Evolutionary conservation across 805 yeast genomes (phyloP), one percentile per base, ranked within the genome.

Genomic region (Wickerhamiella kurtzmanii): DNA sequence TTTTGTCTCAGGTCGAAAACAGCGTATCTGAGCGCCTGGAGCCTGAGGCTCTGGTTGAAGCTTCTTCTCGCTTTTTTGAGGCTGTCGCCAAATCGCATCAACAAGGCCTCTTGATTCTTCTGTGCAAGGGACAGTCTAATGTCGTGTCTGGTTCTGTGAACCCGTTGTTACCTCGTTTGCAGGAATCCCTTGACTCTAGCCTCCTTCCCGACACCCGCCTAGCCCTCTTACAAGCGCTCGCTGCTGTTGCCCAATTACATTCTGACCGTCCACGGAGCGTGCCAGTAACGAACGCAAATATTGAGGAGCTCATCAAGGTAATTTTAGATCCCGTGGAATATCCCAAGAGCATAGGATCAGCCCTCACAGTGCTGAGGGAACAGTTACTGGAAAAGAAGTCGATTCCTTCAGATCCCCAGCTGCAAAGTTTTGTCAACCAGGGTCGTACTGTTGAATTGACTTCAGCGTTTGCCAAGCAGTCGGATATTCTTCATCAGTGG

Each of bases 1-100:
- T 89, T 22, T 65, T 84, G 8, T 67, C 70, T n/a, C 71, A 80
- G 1, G 60, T 89, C 22, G 72, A 77, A 0, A 53, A 70, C 0
- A 87, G 84, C 53, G 66, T 87, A 55, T 71, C 73, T 22, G 75
- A 74, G 51, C 67, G 75, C 22, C 47, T 56, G n/a, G 55, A 46
- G 35, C 40, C 52, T 2, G 50, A 43, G 32, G 44, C 38, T 2
- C 36, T 32, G 3, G 9, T 56, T 11, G 47, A 43, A 2, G 44
- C 41, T 4, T 44, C 43, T 3, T 40, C 47, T 32, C 36, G 45
- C 19, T 44, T 48, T 16, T 40, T 50, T 20, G 37, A 36, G 8
- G 38, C 48, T 2, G 49, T 46, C 3, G 46, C 44, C 3, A 15
- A 41, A 22, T 48, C 51, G 20, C 57, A 61, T 42, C 70, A 67